Percentiles rank a stretch among this genome's conserved stretches.
These are phyloP conservation scores for Massarina eburnea DNA, from an alignment of 2,329 filamentous ascomycete genomes.

Conservation along the genomic window DNA sequence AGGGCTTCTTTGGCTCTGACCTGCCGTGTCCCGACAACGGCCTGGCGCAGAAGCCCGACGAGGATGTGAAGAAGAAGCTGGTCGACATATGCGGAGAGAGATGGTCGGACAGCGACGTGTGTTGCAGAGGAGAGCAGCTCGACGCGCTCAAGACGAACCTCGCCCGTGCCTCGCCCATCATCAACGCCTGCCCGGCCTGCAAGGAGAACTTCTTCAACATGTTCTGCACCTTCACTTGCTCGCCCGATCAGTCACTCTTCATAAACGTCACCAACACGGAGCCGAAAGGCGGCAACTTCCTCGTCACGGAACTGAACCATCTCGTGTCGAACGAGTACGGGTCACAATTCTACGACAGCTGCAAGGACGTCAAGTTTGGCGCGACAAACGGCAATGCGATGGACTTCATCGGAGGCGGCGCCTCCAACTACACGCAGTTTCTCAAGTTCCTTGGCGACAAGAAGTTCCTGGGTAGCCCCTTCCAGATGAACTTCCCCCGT, in stretches of 20 bases:
- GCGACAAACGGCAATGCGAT: slow-evolving; percentile 92
- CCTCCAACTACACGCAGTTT: slow-evolving; percentile 84
- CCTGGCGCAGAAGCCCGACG: slow-evolving; percentile 72
- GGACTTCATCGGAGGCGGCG: slow-evolving; percentile 92
- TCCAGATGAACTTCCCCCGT: slow-evolving; percentile 92
- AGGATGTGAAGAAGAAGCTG: slow-evolving; percentile 72
- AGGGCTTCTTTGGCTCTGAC: slow-evolving; percentile 85
- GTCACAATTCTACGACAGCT: slow-evolving; percentile 89
- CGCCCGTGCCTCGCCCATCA: slow-evolving; percentile 82
- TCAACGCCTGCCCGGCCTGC: slow-evolving; percentile 93
- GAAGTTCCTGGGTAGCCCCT: slow-evolving; percentile 87
- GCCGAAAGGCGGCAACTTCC: slow-evolving; percentile 59
- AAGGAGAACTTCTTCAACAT: slow-evolving; percentile 98
- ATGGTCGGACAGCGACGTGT: slow-evolving; percentile 82
- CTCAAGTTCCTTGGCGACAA: slow-evolving; percentile 92
- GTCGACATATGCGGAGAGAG: slow-evolving; percentile 83
- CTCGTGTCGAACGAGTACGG: slow-evolving; percentile 83
- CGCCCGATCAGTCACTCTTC: slow-evolving; percentile 92
- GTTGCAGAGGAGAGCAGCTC: slow-evolving; percentile 81
- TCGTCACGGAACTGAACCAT: slow-evolving; percentile 91
- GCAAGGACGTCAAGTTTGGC: slow-evolving; percentile 98
- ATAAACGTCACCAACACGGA: slow-evolving; percentile 83
- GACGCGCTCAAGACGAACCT: slow-evolving; percentile 80
- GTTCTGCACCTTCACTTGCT: slow-evolving; percentile 98
- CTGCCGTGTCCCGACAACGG: slow-evolving; percentile 93